These are phyloP conservation scores for Umbilicus rupestris DNA, from an alignment of 164 flowering plant genomes.

Conservation along the genomic window DNA sequence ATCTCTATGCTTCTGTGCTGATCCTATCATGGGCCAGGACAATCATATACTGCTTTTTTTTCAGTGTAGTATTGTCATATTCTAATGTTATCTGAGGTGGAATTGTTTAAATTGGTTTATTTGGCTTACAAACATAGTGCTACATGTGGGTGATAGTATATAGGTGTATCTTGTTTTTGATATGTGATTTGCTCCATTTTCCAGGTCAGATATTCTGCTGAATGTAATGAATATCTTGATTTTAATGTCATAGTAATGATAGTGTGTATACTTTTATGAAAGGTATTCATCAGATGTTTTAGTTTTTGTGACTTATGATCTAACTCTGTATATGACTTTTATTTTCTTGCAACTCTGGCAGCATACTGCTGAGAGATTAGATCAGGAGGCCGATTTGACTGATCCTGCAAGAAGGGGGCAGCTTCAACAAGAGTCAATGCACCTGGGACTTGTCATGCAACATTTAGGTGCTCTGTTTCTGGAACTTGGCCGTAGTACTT, in stretches of 20 bases:
- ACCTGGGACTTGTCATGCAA: conserved; percentile 74
- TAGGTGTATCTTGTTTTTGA: not conserved
- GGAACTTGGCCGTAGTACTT: conserved; percentile 87
- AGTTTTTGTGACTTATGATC: not conserved
- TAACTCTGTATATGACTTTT: not conserved
- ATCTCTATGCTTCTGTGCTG: too few species aligned
- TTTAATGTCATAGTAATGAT: too few species aligned
- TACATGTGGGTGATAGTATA: not conserved
- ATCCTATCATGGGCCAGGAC: too few species aligned
- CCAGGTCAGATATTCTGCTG: too few species aligned
- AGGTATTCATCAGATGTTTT: not conserved
- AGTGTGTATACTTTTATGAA: not conserved
- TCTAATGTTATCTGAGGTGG: too few species aligned
- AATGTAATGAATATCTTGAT: too few species aligned
- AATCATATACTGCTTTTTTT: too few species aligned
- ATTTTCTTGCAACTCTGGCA: conserved; percentile 44
- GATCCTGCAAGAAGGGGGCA: conserved; percentile 55
- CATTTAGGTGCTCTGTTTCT: conserved; percentile 88
- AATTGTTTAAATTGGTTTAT: too few species aligned
- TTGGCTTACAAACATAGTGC: too few species aligned
- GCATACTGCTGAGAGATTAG: conserved; percentile 76
- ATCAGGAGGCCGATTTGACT: conserved; percentile 49
- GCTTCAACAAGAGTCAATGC: conserved; percentile 64
- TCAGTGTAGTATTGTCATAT: too few species aligned
- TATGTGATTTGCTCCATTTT: not conserved